Evolutionary conservation across 176 grass and related monocot species (phyloP).

Genomic region (Musa troglodytarum): DNA sequence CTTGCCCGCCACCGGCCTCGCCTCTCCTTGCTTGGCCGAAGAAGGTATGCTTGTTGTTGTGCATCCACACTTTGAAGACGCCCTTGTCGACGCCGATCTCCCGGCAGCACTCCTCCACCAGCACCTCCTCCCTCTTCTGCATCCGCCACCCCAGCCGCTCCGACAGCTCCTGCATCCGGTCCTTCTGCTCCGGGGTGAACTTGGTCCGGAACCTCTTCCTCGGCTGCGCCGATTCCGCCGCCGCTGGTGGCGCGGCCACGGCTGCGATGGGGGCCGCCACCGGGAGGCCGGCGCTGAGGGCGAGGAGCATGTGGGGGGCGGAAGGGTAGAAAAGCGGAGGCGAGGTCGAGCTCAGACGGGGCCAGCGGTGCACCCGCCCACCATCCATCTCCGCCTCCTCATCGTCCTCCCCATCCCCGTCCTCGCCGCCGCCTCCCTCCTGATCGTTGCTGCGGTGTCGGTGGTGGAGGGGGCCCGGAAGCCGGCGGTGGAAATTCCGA

Average conservation of each 20-base stretch:
- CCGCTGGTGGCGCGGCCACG: neutral
- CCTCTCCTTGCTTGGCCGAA: slow-evolving; percentile 36
- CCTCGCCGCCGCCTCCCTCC: slow-evolving; percentile 43
- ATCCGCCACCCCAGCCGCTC: slow-evolving; percentile 86
- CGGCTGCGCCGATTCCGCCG: slow-evolving; percentile 3
- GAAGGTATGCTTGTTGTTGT: slow-evolving; percentile 99
- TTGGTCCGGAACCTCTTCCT: slow-evolving; percentile 90
- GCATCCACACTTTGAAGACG: slow-evolving; percentile 99
- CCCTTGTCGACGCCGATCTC: slow-evolving; percentile 87
- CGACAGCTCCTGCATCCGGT: slow-evolving; percentile 92
- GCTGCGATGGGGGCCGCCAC: neutral
- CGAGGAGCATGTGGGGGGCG: slow-evolving; percentile 77
- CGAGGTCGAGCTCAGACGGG: slow-evolving; percentile 22
- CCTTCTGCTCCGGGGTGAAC: slow-evolving; percentile 89
- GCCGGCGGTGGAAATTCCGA: slow-evolving; percentile 92
- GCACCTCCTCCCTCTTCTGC: slow-evolving; percentile 81
- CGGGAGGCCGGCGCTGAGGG: slow-evolving; percentile 44
- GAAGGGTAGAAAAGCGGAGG: slow-evolving; percentile 39
- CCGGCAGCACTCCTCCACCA: slow-evolving; percentile 82
- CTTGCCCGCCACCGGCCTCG: neutral
- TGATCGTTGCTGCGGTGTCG: slow-evolving; percentile 32
- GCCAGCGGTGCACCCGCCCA: slow-evolving; percentile 26
- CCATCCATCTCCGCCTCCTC: neutral
- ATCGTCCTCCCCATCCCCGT: slow-evolving; percentile 52
- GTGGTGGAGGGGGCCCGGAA: slow-evolving; percentile 21